A percentile compares a stretch with the other conserved stretches of the same genome.
Evolutionary conservation across 164 flowering plant genomes (phyloP).

Genomic region (Brasenia schreberi): DNA sequence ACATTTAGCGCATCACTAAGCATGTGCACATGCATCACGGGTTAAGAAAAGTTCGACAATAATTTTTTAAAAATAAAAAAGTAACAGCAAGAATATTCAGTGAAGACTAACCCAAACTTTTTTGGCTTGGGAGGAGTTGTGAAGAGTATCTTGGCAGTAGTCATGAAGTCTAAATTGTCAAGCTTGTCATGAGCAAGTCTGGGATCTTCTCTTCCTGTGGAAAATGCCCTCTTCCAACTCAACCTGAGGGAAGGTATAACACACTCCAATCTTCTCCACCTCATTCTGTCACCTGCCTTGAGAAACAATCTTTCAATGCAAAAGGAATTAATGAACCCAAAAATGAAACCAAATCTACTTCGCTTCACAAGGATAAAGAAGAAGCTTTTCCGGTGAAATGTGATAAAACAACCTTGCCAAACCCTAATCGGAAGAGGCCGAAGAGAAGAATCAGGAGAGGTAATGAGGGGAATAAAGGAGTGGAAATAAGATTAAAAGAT

Average conservation of each 20-base stretch:
- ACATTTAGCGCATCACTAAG: not conserved
- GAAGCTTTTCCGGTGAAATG: no score
- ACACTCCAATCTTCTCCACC: not conserved
- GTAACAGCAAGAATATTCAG: not conserved
- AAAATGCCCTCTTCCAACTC: not conserved
- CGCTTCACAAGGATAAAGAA: no score
- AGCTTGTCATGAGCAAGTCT: slow-evolving; percentile 28
- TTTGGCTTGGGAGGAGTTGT: slow-evolving; percentile 43
- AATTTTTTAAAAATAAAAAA: no score
- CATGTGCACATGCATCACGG: not conserved
- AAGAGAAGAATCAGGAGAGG: no score
- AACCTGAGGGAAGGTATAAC: not conserved
- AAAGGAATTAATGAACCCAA: no score
- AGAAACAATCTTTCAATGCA: no score
- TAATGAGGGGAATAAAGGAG: no score
- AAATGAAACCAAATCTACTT: no score
- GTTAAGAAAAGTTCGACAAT: not conserved
- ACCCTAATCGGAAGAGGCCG: no score
- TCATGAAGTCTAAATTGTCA: slow-evolving; percentile 72
- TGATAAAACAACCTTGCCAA: no score
- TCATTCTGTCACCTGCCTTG: not conserved
- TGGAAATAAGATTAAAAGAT: no score
- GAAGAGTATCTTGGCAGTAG: slow-evolving; percentile 72
- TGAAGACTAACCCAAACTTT: slow-evolving; percentile 54
- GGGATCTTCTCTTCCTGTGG: not conserved